Base-by-base conservation (phyloP, 306 rosid genomes). In the Fragaria iinumae region DNA sequence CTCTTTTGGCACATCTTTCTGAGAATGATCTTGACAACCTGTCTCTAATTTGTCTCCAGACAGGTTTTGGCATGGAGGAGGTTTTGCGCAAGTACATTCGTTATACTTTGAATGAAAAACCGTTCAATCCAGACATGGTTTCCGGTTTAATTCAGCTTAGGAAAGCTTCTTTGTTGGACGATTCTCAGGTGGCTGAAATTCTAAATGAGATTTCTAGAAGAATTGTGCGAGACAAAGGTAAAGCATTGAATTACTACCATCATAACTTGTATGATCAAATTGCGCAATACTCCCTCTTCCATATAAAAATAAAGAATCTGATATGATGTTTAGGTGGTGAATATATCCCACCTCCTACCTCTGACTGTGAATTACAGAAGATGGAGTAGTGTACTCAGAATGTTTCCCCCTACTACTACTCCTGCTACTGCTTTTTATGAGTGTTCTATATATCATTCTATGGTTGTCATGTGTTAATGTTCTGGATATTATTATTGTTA, bases 61-160 rank as follows among this genome's bases (percentile, higher is more conserved):
- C 96, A 85, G 98, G 84, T 87, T 94, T 92, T 79, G 77, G 82
- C 64, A 73, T 81, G 78, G 89, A 87, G 44, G 92, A 86, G 79
- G 88, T 94, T 80, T 79, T 94, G 90, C 97, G 97, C 67, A 94
- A 94, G 91, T 92, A 94, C 77, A 89, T 94, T 75, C 91, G 95
- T 0, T 92, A 85, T 88, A 85, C 91, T 77, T 77, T 94, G 87
- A 94, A 94, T 75, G 98, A 94, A 85, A 94, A 90, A 76, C 89
- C 95, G 45, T 94, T 94, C 85, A 92, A 94, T 80, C 94, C 97
- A 39, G 96, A 87, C 45, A 27, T 87, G 83, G 92, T 94, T 76
- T 90, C 91, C 75, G 83, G 83, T 80, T 82, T 94, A 75, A 90
- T 94, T 83, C 93, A 85, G 78, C 86, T 90, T 11, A 87, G 97